These are phyloP conservation scores for Meredithiella fracta DNA, from an alignment of 2,329 filamentous ascomycete genomes.

Conservation along the genomic window DNA sequence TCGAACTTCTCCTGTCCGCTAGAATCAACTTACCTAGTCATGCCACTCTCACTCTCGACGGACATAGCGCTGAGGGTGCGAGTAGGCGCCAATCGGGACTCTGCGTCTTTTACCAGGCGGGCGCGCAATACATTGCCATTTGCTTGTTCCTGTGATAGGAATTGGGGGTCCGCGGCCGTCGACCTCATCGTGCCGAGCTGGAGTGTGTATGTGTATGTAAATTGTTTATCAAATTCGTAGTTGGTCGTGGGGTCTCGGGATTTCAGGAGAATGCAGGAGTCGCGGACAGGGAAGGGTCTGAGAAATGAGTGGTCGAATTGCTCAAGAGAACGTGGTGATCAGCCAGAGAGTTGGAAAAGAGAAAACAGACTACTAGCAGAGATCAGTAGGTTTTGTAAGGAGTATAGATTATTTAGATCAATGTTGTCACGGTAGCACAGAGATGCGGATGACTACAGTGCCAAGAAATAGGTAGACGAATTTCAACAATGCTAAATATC, in stretches of 20 bases:
- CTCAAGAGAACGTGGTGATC: no score
- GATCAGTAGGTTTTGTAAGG: neutral
- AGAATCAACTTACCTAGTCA: slow-evolving; percentile 6
- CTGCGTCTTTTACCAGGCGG: neutral
- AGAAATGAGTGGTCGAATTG: no score
- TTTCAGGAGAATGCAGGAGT: neutral
- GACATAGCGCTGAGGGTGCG: slow-evolving; percentile 3
- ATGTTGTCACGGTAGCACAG: neutral
- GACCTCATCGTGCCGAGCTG: slow-evolving; percentile 4
- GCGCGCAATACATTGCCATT: slow-evolving; percentile 5
- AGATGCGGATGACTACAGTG: neutral
- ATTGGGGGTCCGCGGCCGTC: slow-evolving; percentile 5
- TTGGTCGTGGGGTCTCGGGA: neutral
- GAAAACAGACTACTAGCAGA: neutral
- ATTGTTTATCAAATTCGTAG: neutral
- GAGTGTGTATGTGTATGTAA: neutral
- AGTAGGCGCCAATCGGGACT: slow-evolving; percentile 3
- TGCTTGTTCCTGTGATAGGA: neutral
- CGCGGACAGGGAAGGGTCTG: neutral
- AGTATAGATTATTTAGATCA: neutral
- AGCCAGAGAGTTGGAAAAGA: no score
- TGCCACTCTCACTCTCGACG: slow-evolving; percentile 7
- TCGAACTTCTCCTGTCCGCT: neutral
- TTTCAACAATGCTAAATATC: neutral
- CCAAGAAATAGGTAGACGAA: neutral